These are phyloP conservation scores for Diaporthe longicolla DNA, from an alignment of 2,329 filamentous ascomycete species.

Conservation along the genomic window DNA sequence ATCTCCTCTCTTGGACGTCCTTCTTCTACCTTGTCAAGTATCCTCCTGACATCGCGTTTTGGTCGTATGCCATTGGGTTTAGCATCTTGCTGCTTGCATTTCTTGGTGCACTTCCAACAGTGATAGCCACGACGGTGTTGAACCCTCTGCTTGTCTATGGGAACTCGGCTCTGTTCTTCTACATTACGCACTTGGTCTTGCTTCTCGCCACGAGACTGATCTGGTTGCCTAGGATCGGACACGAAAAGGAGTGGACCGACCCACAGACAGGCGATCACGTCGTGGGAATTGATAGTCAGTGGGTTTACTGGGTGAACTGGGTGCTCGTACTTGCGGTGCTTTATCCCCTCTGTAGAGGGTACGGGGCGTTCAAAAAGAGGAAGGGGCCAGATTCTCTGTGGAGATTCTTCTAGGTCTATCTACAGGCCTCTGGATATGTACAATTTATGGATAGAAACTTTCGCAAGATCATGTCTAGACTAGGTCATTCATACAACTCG, in stretches of 20 bases:
- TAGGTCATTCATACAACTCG: neutral
- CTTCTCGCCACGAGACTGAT: constrained; percentile 49
- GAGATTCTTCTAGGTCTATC: constrained; percentile 55
- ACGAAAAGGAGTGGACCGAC: constrained; percentile 49
- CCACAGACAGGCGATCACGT: constrained; percentile 47
- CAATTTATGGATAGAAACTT: neutral
- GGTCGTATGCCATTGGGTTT: constrained; percentile 56
- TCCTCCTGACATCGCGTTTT: constrained; percentile 62
- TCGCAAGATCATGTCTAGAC: neutral
- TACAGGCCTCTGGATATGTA: neutral
- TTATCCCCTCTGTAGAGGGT: constrained; percentile 59
- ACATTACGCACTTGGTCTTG: constrained; percentile 56
- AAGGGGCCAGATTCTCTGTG: constrained; percentile 60
- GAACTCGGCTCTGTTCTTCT: constrained; percentile 63
- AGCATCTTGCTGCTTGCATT: constrained; percentile 57
- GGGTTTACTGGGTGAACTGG: constrained; percentile 56
- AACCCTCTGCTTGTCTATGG: constrained; percentile 59
- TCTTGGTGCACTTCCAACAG: constrained; percentile 53
- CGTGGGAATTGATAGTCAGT: constrained; percentile 55
- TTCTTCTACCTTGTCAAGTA: constrained; percentile 65
- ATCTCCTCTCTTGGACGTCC: constrained; percentile 56
- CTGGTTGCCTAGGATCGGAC: constrained; percentile 52
- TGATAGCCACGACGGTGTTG: constrained; percentile 48
- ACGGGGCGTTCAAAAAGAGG: constrained; percentile 59
- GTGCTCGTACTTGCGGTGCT: constrained; percentile 52